These are phyloP conservation scores for Penicillium freii DNA, from an alignment of 2,329 filamentous ascomycete species.

Conservation along the genomic window DNA sequence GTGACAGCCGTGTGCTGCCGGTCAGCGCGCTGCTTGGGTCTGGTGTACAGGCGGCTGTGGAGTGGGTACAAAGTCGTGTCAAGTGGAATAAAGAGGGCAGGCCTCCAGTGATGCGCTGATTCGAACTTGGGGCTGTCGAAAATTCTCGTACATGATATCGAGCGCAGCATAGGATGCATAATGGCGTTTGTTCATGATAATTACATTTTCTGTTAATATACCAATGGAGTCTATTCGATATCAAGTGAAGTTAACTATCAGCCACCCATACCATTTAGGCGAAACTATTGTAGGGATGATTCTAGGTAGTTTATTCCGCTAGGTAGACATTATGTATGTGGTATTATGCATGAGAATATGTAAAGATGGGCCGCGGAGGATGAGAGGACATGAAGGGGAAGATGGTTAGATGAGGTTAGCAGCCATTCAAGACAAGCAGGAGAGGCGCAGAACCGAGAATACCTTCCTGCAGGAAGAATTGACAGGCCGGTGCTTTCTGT, in stretches of 20 bases:
- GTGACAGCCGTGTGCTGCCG: slow-evolving; percentile 87
- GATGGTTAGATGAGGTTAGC: background rate
- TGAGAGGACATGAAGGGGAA: background rate
- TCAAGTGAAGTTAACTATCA: background rate
- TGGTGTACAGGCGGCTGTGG: slow-evolving; percentile 91
- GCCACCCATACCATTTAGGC: background rate
- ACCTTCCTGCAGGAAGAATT: too few species aligned
- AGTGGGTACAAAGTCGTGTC: slow-evolving; percentile 88
- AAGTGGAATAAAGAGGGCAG: slow-evolving; percentile 95
- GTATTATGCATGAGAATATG: background rate
- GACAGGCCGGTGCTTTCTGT: slow-evolving; percentile 9
- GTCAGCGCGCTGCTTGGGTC: slow-evolving; percentile 80
- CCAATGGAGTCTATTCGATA: slow-evolving; percentile 11
- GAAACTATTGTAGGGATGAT: background rate
- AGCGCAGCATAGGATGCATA: slow-evolving; percentile 16
- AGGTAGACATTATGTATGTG: background rate
- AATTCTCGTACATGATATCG: slow-evolving; percentile 4
- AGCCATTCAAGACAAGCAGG: background rate
- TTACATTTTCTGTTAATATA: slow-evolving; percentile 15
- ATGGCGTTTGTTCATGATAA: slow-evolving; percentile 20
- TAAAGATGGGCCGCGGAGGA: background rate
- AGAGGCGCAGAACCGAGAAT: background rate
- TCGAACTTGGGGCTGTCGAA: background rate
- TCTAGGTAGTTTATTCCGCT: background rate
- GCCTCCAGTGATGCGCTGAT: slow-evolving; percentile 86